Evolutionary conservation across 2,329 filamentous ascomycete species (phyloP), one percentile per base, ranked within the genome.

Genomic region (Aspergillus versicolor): DNA sequence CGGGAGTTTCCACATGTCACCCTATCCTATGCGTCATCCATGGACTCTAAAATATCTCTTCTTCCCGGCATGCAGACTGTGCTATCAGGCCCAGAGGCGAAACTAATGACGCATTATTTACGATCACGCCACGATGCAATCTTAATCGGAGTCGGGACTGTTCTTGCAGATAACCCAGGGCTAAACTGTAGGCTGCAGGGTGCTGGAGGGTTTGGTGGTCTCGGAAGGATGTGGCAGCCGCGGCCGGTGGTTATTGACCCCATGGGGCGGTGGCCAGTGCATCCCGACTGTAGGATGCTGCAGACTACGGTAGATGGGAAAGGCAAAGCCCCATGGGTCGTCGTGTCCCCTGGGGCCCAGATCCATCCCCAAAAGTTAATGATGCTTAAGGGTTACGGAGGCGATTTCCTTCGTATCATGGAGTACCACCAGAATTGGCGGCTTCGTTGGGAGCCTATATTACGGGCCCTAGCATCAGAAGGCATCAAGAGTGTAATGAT

Each of bases 51-150:
- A 53, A 82, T 95, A 50, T 85, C 92, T 2, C 81, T 93, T 27
- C 82, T 87, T 0, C 91, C 91, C 0, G 92, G 92, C 13, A 81
- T 86, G n/a, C 89, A 89, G 63, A 97, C 93, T 2, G 80, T 84
- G 0, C 83, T 97, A 13, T 97, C 93, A 1, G 92, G 92, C 3
- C 84, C 88, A 0, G 81, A 87, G 61, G 91, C 91, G 38, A 96
- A 96, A 74, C 84, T 90, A 52, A 95, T 97, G 91, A 97, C 93
- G 0, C 93, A 97, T 74, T 91, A 89, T 71, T 83, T 97, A 27
- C 90, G 93, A 66, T 87, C 88, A 12, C 84, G 82, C 15, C 92
- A 97, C 75, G 86, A 90, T 61, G 91, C 90, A 40, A 96, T 97
- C 64, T 81, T 95, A 22, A 81, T 97, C 32, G 93, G 93, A 21